Evolutionary conservation across 2,329 filamentous ascomycete genomes (phyloP).

Genomic region (Camillea tinctor): DNA sequence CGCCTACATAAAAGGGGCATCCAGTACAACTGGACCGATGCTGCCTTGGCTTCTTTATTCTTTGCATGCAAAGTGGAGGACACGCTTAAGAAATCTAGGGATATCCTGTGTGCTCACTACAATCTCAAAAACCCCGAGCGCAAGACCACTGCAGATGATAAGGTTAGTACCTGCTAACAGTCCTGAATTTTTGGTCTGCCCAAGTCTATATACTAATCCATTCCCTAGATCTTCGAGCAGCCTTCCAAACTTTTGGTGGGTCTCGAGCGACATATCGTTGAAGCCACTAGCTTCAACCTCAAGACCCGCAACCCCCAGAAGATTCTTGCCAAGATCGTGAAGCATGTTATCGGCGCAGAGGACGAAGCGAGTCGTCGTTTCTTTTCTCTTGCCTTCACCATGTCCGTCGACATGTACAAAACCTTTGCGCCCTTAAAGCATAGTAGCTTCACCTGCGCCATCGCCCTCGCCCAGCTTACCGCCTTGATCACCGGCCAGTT

Average conservation of each 20-base stretch:
- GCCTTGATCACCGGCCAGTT: slow-evolving; percentile 63
- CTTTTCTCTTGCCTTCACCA: slow-evolving; percentile 70
- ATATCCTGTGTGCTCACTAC: slow-evolving; percentile 87
- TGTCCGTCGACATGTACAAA: slow-evolving; percentile 86
- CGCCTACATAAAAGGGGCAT: slow-evolving; percentile 79
- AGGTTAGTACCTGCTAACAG: slow-evolving; percentile 51
- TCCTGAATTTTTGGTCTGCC: background rate
- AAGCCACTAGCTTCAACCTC: slow-evolving; percentile 92
- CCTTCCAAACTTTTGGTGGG: slow-evolving; percentile 81
- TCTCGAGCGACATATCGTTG: slow-evolving; percentile 87
- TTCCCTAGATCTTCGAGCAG: slow-evolving; percentile 70
- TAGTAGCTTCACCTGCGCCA: slow-evolving; percentile 78
- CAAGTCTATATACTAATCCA: slow-evolving; percentile 3
- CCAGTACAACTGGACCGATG: slow-evolving; percentile 85
- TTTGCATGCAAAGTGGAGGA: slow-evolving; percentile 97
- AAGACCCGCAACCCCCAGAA: slow-evolving; percentile 85
- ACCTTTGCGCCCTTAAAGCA: slow-evolving; percentile 93
- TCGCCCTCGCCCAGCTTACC: slow-evolving; percentile 79
- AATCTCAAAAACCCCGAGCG: slow-evolving; percentile 72
- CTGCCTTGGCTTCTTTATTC: slow-evolving; percentile 83
- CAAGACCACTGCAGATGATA: slow-evolving; percentile 77
- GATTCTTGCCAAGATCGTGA: slow-evolving; percentile 75
- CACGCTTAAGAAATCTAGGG: slow-evolving; percentile 92
- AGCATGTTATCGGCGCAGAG: slow-evolving; percentile 47
- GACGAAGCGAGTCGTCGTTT: slow-evolving; percentile 53